These are phyloP conservation scores for Anaeramoeba flamelloides DNA, from an alignment of 78 protist species.

Conservation along the genomic window DNA sequence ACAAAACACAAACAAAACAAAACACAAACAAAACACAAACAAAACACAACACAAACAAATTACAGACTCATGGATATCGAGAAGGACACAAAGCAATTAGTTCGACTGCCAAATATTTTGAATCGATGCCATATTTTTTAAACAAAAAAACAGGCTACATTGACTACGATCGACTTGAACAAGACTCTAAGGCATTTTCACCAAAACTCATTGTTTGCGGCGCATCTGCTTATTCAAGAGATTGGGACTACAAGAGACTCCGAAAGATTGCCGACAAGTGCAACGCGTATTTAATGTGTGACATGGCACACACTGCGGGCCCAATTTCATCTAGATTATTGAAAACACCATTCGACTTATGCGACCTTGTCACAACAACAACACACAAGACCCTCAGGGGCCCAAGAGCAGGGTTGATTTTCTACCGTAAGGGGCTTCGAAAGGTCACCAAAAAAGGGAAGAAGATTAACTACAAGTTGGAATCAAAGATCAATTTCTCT, in stretches of 20 bases:
- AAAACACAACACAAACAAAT: too few relatives aligned
- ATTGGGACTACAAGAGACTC: slow-evolving; percentile 48
- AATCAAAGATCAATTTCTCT: slow-evolving; percentile 30
- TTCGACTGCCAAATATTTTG: slow-evolving; percentile 86
- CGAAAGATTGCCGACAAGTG: slow-evolving; percentile 35
- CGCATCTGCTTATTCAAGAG: slow-evolving; percentile 59
- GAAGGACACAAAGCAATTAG: slow-evolving; percentile 72
- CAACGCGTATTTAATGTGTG: slow-evolving; percentile 74
- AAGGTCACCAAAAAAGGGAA: too few relatives aligned
- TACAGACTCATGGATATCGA: slow-evolving; percentile 85
- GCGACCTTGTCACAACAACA: slow-evolving; percentile 96
- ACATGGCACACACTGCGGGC: slow-evolving; percentile 87
- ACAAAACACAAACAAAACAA: too few relatives aligned
- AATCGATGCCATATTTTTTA: slow-evolving; percentile 88
- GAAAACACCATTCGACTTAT: slow-evolving; percentile 59
- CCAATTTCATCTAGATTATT: slow-evolving; percentile 69
- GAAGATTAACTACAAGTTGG: slow-evolving; percentile 32
- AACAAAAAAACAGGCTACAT: slow-evolving; percentile 72
- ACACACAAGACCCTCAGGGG: slow-evolving; percentile 98
- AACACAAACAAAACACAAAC: too few relatives aligned
- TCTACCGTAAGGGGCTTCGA: slow-evolving; percentile 61
- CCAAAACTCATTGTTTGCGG: slow-evolving; percentile 89
- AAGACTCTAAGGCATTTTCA: slow-evolving; percentile 60
- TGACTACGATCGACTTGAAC: slow-evolving; percentile 83
- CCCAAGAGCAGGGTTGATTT: slow-evolving; percentile 95